Conservation (phyloP, 805 yeast genomes). For the Yarrowia porcina region DNA sequence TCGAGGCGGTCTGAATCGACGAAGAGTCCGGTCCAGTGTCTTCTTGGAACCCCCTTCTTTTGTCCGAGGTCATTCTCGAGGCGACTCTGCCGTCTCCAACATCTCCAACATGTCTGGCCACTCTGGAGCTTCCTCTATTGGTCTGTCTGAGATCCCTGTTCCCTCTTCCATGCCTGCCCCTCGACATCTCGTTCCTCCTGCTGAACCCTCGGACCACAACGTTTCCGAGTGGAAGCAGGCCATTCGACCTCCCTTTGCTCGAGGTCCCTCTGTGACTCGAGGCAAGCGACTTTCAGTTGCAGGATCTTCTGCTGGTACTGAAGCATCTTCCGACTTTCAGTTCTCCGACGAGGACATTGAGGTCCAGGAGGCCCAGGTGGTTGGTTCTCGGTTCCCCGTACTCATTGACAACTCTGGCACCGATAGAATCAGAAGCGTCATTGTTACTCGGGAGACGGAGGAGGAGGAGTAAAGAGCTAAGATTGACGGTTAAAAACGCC, state of each 20-base stretch:
- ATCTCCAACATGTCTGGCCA: not conserved
- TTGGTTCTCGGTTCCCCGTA: not conserved
- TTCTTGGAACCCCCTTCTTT: not conserved
- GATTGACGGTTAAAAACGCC: not conserved
- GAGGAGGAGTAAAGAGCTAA: not conserved
- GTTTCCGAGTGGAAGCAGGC: constrained; percentile 18
- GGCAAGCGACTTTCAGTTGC: constrained; percentile 5
- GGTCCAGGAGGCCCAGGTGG: constrained; percentile 7
- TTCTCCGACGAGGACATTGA: constrained; percentile 17
- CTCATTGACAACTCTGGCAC: constrained; percentile 9
- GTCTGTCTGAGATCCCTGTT: constrained; percentile 8
- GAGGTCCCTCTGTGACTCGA: constrained; percentile 13
- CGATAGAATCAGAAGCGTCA: constrained; percentile 3
- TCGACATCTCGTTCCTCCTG: constrained; percentile 21
- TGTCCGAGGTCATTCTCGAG: not conserved
- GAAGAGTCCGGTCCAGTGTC: not conserved
- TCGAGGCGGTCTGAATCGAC: constrained; percentile 16
- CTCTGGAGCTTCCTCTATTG: not conserved
- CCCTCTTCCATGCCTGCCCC: constrained; percentile 18
- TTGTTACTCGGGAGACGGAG: not conserved
- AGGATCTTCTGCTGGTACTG: not conserved
- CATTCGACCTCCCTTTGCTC: constrained; percentile 12
- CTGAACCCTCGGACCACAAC: not conserved
- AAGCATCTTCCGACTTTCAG: not conserved
- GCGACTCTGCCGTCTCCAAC: not conserved